Evolutionary conservation across 1,139 yeast genomes (phyloP).

Genomic region (Suhomyces bolitotheri): DNA sequence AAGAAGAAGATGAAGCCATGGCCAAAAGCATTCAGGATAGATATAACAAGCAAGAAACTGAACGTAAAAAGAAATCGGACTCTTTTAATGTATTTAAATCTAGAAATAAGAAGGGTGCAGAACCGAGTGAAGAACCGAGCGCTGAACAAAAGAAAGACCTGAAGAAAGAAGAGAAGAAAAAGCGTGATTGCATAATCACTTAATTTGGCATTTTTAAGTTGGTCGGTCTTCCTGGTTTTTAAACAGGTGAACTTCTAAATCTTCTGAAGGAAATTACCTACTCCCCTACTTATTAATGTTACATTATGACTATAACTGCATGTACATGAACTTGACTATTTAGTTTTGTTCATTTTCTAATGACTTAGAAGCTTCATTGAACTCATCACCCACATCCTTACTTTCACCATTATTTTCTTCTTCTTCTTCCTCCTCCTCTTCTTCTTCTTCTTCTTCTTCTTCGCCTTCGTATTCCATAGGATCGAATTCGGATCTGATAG

Average conservation of each 20-base stretch:
- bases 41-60: conserved; percentile 16
- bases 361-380: conserved; percentile 12
- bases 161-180: conserved; percentile 12
- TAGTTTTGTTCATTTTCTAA: conserved; percentile 4
- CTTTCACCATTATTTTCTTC: neutral
- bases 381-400: conserved; percentile 14
- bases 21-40: conserved; percentile 50
- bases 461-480: conserved; percentile 70
- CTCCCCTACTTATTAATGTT: too few species aligned
- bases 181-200: conserved; percentile 16
- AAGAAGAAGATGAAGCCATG: conserved; percentile 57
- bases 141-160: neutral
- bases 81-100: too few species aligned
- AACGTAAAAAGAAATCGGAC: conserved; percentile 2
- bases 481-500: conserved; percentile 66
- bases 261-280: too few species aligned
- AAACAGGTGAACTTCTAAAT: too few species aligned
- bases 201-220: too few species aligned
- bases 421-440: conserved; percentile 19
- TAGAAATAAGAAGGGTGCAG: too few species aligned
- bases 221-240: too few species aligned
- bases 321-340: neutral
- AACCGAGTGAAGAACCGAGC: too few species aligned
- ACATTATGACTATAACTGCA: conserved; percentile 5
- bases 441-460: conserved; percentile 42